A percentile compares a stretch with the other conserved stretches of the same genome.
These are phyloP conservation scores for Kwoniella mangroviensis DNA, from an alignment of 768 basidiomycete species.

Conservation along the genomic window DNA sequence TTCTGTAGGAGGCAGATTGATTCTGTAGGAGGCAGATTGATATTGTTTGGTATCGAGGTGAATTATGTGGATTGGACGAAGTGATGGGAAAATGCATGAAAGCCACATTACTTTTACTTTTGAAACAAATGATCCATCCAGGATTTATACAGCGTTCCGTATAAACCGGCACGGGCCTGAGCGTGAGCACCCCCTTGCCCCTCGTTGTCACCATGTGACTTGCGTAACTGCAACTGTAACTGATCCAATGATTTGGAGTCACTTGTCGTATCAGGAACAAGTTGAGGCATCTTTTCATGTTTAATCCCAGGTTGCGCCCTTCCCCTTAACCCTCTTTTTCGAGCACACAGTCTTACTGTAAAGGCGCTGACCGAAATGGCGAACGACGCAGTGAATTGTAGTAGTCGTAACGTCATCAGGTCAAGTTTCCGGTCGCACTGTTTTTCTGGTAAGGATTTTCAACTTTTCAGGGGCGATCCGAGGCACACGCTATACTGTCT, in stretches of 20 bases:
- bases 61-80: too few species aligned
- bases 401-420: neutral
- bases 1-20: too few species aligned
- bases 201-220: neutral
- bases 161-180: too few species aligned
- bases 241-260: neutral
- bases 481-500: conserved; percentile 6
- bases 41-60: too few species aligned
- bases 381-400: neutral
- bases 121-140: too few species aligned
- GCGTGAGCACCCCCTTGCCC: too few species aligned
- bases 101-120: too few species aligned
- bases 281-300: neutral
- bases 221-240: neutral
- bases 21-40: too few species aligned
- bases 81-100: too few species aligned
- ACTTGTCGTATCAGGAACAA: neutral
- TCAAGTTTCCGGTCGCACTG: neutral
- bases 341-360: neutral
- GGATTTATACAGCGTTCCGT: too few species aligned
- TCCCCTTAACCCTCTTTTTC: neutral
- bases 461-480: neutral
- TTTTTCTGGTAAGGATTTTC: neutral
- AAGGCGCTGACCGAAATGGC: neutral
- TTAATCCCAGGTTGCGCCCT: neutral